phyloP scores from a whole-genome alignment of 768 basidiomycete genomes.

The Calocybe cyanea region DNA sequence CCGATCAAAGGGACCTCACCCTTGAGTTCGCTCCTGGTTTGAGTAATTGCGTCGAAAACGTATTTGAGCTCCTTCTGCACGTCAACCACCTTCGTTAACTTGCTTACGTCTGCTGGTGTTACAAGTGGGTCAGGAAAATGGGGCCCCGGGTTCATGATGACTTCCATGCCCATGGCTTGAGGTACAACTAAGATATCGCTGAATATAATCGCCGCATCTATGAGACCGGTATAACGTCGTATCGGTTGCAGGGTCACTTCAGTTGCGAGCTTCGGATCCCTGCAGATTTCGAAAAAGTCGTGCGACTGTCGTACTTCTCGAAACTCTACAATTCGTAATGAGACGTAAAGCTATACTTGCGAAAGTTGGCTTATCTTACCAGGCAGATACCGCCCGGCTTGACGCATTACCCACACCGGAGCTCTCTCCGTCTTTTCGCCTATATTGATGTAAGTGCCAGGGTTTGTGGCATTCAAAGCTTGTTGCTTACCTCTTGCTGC shows the following conservation, averaged over 20 bases:
- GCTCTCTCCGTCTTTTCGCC: slow-evolving; percentile 87
- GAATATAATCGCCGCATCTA: slow-evolving; percentile 98
- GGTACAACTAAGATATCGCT: slow-evolving; percentile 97
- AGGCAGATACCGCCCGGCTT: slow-evolving; percentile 93
- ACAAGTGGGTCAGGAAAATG: slow-evolving; percentile 83
- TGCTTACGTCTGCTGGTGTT: slow-evolving; percentile 67
- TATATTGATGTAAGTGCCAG: slow-evolving; percentile 20
- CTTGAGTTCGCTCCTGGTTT: slow-evolving; percentile 72
- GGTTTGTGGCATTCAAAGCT: neutral
- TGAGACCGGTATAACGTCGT: slow-evolving; percentile 74
- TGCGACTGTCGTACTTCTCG: slow-evolving; percentile 79
- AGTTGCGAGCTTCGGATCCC: slow-evolving; percentile 83
- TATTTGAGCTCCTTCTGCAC: slow-evolving; percentile 86
- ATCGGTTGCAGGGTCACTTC: slow-evolving; percentile 94
- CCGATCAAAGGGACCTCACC: slow-evolving; percentile 96
- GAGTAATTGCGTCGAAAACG: slow-evolving; percentile 87
- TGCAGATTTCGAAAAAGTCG: slow-evolving; percentile 94
- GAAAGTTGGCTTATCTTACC: slow-evolving; percentile 39
- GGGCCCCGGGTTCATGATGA: slow-evolving; percentile 91
- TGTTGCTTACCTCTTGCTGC: slow-evolving; percentile 66
- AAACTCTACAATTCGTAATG: slow-evolving; percentile 60
- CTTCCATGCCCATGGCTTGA: slow-evolving; percentile 95
- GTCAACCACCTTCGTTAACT: slow-evolving; percentile 62
- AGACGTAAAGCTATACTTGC: neutral
- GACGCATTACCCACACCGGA: slow-evolving; percentile 99